Conservation (phyloP, 805 yeast genomes). For the Saccharomycopsis amapae region DNA sequence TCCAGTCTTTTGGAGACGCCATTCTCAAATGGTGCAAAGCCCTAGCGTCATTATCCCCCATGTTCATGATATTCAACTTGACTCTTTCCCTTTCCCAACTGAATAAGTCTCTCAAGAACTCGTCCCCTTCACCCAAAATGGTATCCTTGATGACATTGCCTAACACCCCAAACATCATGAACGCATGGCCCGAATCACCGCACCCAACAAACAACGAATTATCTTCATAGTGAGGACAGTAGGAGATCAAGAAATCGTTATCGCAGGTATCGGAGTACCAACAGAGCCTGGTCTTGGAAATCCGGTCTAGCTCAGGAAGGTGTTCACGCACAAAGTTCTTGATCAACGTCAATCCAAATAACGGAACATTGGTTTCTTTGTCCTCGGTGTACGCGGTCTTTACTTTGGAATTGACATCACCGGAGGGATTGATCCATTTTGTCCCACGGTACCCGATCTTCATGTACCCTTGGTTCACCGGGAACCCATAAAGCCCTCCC, state of each 20-base stretch:
- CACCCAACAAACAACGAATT: constrained; percentile 30
- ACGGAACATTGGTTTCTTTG: constrained; percentile 27
- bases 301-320: constrained; percentile 26
- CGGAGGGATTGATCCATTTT: constrained; percentile 28
- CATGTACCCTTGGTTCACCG: constrained; percentile 26
- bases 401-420: constrained; percentile 24
- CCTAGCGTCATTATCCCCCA: constrained; percentile 26
- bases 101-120: constrained; percentile 22
- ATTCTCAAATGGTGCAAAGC: constrained; percentile 24
- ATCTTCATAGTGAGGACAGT: constrained; percentile 28
- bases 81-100: constrained; percentile 28
- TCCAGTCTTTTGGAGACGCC: constrained; percentile 27
- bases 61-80: constrained; percentile 24
- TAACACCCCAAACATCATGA: constrained; percentile 32
- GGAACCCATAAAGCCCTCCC: constrained; percentile 31
- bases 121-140: constrained; percentile 21
- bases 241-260: constrained; percentile 31
- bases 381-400: constrained; percentile 27
- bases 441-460: constrained; percentile 30
- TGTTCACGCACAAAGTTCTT: constrained; percentile 25
- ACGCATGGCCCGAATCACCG: constrained; percentile 37
- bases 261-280: constrained; percentile 35
- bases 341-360: constrained; percentile 26
- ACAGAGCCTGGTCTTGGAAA: constrained; percentile 27
- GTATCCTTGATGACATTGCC: constrained; percentile 27